Percentiles rank a stretch among this genome's conserved stretches.
Conservation (phyloP, 2,329 filamentous ascomycete genomes). For the Penicillium janthinellum region DNA sequence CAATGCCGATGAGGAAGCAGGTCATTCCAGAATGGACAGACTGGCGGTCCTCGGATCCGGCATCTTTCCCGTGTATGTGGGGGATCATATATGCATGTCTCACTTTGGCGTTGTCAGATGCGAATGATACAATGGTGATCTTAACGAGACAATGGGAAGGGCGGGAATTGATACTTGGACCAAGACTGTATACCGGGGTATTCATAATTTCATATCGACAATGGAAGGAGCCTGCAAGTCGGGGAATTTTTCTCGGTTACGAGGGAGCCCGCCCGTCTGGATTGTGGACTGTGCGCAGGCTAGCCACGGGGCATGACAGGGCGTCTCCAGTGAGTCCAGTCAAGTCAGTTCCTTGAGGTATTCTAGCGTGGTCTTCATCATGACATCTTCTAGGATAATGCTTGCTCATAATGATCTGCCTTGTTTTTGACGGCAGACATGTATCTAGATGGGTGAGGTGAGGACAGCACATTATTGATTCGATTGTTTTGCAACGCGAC, state of each 20-base stretch:
- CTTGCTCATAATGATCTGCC: no score
- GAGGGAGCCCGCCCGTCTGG: conserved; percentile 1
- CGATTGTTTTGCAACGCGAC: background rate
- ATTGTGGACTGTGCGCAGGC: conserved; percentile 2
- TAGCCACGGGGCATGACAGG: background rate
- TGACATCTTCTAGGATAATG: background rate
- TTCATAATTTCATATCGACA: no score
- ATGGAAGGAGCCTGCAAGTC: background rate
- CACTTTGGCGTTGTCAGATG: background rate
- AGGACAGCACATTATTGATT: background rate
- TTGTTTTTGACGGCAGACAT: background rate
- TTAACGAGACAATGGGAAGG: background rate
- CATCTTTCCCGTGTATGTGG: background rate
- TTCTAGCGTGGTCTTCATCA: background rate
- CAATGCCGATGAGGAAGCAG: background rate
- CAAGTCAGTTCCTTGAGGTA: background rate
- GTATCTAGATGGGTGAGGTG: background rate
- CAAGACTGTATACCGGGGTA: background rate
- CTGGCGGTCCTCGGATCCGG: background rate
- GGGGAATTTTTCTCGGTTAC: background rate
- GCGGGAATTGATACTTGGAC: background rate
- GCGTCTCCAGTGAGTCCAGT: background rate
- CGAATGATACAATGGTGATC: background rate
- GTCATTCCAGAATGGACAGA: no score
- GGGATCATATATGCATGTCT: background rate